These are phyloP conservation scores for Termitomyces sp. DNA, from an alignment of 768 basidiomycete species.

Conservation along the genomic window DNA sequence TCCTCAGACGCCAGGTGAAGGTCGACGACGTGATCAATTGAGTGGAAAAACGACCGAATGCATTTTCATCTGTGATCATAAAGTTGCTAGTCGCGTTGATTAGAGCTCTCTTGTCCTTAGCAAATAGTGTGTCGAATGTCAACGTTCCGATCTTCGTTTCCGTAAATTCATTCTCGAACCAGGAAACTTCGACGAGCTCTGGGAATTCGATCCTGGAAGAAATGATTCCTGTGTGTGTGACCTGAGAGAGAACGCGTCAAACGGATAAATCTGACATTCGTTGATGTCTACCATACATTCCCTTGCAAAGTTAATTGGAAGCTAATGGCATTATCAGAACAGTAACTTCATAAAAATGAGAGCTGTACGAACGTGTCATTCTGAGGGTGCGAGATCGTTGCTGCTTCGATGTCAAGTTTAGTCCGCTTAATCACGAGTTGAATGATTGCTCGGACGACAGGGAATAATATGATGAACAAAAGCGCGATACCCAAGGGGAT, in stretches of 20 bases:
- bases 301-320: conserved; percentile 50
- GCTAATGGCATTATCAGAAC: conserved; percentile 22
- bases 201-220: conserved; percentile 57
- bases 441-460: conserved; percentile 60
- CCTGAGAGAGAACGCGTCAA: conserved; percentile 25
- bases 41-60: conserved; percentile 57
- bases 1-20: conserved; percentile 64
- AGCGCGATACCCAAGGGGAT: conserved; percentile 52
- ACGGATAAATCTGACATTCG: neutral
- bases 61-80: conserved; percentile 45
- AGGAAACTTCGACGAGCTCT: conserved; percentile 50
- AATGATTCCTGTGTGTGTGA: conserved; percentile 63
- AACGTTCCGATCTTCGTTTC: conserved; percentile 51
- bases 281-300: conserved; percentile 30
- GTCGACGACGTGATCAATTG: conserved; percentile 59
- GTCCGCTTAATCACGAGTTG: conserved; percentile 58
- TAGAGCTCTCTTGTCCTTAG: conserved; percentile 49
- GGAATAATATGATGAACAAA: conserved; percentile 63
- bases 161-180: conserved; percentile 44
- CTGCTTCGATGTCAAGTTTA: conserved; percentile 46
- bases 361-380: conserved; percentile 46
- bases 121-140: conserved; percentile 38
- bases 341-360: neutral
- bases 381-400: conserved; percentile 44
- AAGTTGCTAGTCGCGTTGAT: conserved; percentile 60